A percentile compares a stretch with the other conserved stretches of the same genome.
Evolutionary conservation across 2,329 filamentous ascomycete genomes (phyloP).

Genomic region (Stachybotrys chartarum): DNA sequence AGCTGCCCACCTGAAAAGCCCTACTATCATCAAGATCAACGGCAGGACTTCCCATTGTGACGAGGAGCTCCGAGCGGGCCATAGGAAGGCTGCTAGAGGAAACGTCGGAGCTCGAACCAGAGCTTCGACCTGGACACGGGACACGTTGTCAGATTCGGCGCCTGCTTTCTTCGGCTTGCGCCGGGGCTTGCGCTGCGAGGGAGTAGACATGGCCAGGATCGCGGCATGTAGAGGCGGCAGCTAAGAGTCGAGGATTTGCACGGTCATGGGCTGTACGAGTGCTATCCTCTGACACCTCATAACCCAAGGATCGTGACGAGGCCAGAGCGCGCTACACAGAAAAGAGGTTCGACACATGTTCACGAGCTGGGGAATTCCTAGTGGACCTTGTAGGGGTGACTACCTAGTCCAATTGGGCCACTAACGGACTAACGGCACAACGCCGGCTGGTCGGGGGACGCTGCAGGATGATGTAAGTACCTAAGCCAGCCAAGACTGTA

Average conservation of each 20-base stretch:
- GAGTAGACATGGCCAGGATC: constrained; percentile 40
- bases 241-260: constrained; percentile 2
- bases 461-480: not conserved
- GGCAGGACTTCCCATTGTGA: constrained; percentile 93
- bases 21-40: constrained; percentile 80
- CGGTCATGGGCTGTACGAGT: constrained; percentile 4
- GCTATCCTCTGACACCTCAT: no score
- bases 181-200: constrained; percentile 52
- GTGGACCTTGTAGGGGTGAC: not conserved
- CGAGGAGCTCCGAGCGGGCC: constrained; percentile 75
- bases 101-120: constrained; percentile 63
- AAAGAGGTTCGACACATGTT: not conserved
- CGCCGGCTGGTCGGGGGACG: not conserved
- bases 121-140: constrained; percentile 27
- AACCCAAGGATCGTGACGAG: no score
- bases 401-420: not conserved
- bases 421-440: not conserved
- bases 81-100: constrained; percentile 87
- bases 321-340: no score
- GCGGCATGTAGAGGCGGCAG: constrained; percentile 4
- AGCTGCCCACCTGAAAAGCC: constrained; percentile 87
- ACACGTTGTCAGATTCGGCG: constrained; percentile 28
- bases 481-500: not conserved
- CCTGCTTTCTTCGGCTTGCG: constrained; percentile 47
- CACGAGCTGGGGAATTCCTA: not conserved